These are phyloP conservation scores for Xylaria telfairii DNA, from an alignment of 495 filamentous ascomycete species.

Conservation along the genomic window DNA sequence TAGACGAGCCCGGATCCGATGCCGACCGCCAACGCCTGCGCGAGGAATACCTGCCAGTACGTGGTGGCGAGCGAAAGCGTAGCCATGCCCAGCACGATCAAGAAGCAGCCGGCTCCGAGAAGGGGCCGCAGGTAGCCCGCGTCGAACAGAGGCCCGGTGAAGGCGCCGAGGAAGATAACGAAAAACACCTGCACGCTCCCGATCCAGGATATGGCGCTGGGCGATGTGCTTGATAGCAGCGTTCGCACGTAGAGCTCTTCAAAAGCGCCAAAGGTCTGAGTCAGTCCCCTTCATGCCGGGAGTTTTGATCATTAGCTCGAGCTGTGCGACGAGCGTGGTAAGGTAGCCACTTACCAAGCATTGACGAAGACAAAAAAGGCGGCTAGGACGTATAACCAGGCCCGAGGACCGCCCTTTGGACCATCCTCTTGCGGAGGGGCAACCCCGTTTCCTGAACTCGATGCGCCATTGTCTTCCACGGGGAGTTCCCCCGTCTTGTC, in stretches of 20 bases:
- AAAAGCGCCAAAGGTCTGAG: slow-evolving; percentile 44
- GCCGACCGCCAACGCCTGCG: slow-evolving; percentile 45
- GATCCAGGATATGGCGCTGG: slow-evolving; percentile 47
- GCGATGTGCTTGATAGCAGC: slow-evolving; percentile 33
- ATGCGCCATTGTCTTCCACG: not conserved
- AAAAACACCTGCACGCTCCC: slow-evolving; percentile 48
- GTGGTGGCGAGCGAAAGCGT: slow-evolving; percentile 40
- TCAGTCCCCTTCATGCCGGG: slow-evolving; percentile 45
- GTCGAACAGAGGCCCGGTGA: slow-evolving; percentile 45
- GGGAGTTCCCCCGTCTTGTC: not conserved
- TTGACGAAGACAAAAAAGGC: slow-evolving; percentile 9
- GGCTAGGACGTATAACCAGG: slow-evolving; percentile 16
- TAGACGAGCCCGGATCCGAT: slow-evolving; percentile 45
- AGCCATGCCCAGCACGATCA: slow-evolving; percentile 44
- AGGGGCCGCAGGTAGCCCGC: slow-evolving; percentile 45
- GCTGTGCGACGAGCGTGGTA: not conserved
- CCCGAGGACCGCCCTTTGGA: not conserved
- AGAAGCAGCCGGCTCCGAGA: slow-evolving; percentile 34
- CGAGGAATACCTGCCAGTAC: slow-evolving; percentile 47
- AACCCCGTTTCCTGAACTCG: not conserved
- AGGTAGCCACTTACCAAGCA: slow-evolving; percentile 1
- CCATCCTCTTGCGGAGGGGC: not conserved
- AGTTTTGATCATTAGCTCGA: not conserved
- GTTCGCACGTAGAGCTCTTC: slow-evolving; percentile 48
- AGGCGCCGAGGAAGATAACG: slow-evolving; percentile 41